These are phyloP conservation scores for Irpex sp. DNA, from an alignment of 1,284 basidiomycete genomes.

Conservation along the genomic window DNA sequence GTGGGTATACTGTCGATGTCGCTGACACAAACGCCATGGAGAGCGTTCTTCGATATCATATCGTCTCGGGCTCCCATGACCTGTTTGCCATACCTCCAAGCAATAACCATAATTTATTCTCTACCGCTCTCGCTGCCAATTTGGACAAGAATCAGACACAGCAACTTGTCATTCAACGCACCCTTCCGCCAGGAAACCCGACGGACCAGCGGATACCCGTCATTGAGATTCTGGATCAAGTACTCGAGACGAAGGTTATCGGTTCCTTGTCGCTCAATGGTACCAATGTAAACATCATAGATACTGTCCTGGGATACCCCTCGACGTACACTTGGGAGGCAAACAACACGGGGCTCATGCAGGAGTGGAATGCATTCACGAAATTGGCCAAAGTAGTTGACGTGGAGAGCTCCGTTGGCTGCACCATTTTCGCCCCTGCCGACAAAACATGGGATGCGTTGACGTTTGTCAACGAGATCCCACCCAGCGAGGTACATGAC, in stretches of 20 bases:
- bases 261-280: background rate
- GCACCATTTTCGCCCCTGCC: background rate
- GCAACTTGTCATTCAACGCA: background rate
- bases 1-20: background rate
- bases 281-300: background rate
- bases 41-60: background rate
- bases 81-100: background rate
- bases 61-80: background rate
- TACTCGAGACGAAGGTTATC: background rate
- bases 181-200: no score
- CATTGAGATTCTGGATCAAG: background rate
- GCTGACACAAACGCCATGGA: background rate
- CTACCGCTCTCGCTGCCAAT: background rate
- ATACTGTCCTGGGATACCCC: background rate
- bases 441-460: background rate
- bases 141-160: background rate
- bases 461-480: background rate
- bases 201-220: no score
- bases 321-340: background rate
- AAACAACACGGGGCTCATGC: background rate
- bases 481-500: background rate
- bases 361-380: background rate
- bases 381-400: background rate
- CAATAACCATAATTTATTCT: background rate
- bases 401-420: background rate